Evolutionary conservation across 306 rosid genomes (phyloP), one percentile per base, ranked within the genome.

Genomic region (Castanea mollissima): DNA sequence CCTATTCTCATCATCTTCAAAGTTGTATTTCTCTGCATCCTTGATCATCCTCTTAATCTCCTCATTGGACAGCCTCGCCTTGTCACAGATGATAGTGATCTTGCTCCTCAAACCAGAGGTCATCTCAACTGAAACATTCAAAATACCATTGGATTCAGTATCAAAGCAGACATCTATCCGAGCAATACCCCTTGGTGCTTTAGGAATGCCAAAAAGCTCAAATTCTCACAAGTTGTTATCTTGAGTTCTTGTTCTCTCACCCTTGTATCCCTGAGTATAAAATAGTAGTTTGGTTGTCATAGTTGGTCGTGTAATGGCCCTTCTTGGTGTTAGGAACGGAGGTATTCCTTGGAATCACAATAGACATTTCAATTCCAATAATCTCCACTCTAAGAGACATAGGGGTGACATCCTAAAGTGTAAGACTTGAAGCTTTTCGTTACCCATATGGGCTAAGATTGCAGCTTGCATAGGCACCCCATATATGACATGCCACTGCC

Each of bases 1-100:
- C 79, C 84, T 91, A 83, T 83, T 88, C 34, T 88, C 92, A 34
- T 91, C 93, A 2, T 91, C 97, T 65, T 91, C 92, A 0, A 84
- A 83, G 86, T 87, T 90, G 88, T 92, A 87, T 81, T 85, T 87
- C 81, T 85, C 90, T 0, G 92, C 94, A 63, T 88, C 94, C 35
- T 85, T 76, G 0, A 90, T 86, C 90, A 88, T 90, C 80, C 85
- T 90, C 83, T 84, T 87, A 2, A 90, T 88, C 51, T 90, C 92
- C 0, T 79, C 91, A 73, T 84, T 87, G 0, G 94, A 87, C 5
- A 87, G 82, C 15, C 91, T 83, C 0, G 87, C 89, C 85, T 85
- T 87, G 85, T 89, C 91, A 0, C 84, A 90, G 18, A 88, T 81
- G 32, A 92, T 87, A 0, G 90, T 90, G 55, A 90, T 90, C 78